Conservation (phyloP, 805 yeast genomes). For the Candida orba region DNA sequence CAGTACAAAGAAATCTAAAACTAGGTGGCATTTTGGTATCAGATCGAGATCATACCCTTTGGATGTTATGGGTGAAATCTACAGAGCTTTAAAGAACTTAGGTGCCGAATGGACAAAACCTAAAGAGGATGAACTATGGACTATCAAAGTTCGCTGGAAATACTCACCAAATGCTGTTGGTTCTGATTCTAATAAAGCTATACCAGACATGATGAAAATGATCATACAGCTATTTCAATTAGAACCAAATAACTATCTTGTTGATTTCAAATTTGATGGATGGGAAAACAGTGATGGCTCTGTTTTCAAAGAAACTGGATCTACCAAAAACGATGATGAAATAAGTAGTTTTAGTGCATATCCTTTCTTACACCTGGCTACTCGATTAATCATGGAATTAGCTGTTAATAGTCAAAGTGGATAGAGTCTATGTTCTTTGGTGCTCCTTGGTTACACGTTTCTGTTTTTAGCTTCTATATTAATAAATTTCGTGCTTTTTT, state of each 20-base stretch:
- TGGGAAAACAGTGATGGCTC: conserved; percentile 60
- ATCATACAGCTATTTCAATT: conserved; percentile 92
- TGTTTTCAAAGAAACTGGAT: conserved; percentile 23
- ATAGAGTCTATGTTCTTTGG: conserved; percentile 3
- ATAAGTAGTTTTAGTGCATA: conserved; percentile 91
- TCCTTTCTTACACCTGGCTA: conserved; percentile 89
- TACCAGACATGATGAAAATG: conserved; percentile 89
- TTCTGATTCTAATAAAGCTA: conserved; percentile 15
- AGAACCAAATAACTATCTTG: conserved; percentile 92
- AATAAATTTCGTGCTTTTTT: no score
- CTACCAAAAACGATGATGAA: conserved; percentile 47
- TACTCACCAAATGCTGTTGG: conserved; percentile 40
- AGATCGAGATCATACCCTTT: conserved; percentile 92
- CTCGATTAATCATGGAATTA: conserved; percentile 88
- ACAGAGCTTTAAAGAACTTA: conserved; percentile 83
- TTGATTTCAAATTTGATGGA: conserved; percentile 96
- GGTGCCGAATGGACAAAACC: conserved; percentile 99
- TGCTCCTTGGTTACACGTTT: neutral
- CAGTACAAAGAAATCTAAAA: conserved; percentile 76
- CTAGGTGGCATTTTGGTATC: conserved; percentile 98
- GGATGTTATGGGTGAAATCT: conserved; percentile 98
- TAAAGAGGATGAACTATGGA: conserved; percentile 92
- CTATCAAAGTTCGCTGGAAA: conserved; percentile 91
- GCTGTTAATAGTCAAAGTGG: conserved; percentile 82
- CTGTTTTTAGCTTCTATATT: neutral